phyloP scores from a whole-genome alignment of 2,329 filamentous ascomycete genomes.

The Ophiocordyceps sinensis region DNA sequence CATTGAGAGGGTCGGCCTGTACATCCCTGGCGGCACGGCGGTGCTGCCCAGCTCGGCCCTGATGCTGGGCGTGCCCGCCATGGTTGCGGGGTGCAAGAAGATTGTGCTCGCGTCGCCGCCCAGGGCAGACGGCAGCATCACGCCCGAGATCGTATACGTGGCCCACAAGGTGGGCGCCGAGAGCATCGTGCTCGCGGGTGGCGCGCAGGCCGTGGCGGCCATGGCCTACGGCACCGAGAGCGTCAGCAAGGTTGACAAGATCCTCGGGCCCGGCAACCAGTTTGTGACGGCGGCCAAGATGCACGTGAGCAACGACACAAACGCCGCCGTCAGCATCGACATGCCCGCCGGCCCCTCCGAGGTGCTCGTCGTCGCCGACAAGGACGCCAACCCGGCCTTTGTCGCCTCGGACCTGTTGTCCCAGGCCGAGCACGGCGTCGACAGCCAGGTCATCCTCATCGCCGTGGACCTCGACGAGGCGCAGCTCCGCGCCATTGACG shows the following conservation, averaged over 20 bases:
- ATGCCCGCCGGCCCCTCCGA: slow-evolving; percentile 97
- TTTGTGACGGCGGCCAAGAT: slow-evolving; percentile 99
- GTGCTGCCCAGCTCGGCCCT: slow-evolving; percentile 94
- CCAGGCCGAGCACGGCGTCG: slow-evolving; percentile 91
- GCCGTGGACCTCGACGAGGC: slow-evolving; percentile 64
- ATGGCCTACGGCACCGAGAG: slow-evolving; percentile 96
- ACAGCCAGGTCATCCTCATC: slow-evolving; percentile 88
- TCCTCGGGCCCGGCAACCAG: slow-evolving; percentile 92
- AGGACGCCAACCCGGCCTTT: slow-evolving; percentile 77
- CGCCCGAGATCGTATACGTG: slow-evolving; percentile 93
- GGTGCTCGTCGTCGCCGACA: slow-evolving; percentile 89
- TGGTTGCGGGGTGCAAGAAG: slow-evolving; percentile 92
- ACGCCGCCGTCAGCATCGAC: slow-evolving; percentile 87
- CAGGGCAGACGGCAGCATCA: slow-evolving; percentile 75
- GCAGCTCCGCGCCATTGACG: slow-evolving; percentile 70
- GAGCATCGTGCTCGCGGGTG: slow-evolving; percentile 88
- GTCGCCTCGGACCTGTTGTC: slow-evolving; percentile 90
- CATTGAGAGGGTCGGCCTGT: slow-evolving; percentile 91
- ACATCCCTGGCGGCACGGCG: slow-evolving; percentile 90
- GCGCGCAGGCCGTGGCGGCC: slow-evolving; percentile 87
- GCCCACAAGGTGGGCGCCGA: slow-evolving; percentile 95
- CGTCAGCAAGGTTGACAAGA: slow-evolving; percentile 95
- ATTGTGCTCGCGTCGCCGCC: slow-evolving; percentile 91
- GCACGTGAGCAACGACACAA: slow-evolving; percentile 94
- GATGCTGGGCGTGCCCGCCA: slow-evolving; percentile 94